phyloP scores from a whole-genome alignment of 169 alveolate genomes.

The Amoebophrya sp. region DNA sequence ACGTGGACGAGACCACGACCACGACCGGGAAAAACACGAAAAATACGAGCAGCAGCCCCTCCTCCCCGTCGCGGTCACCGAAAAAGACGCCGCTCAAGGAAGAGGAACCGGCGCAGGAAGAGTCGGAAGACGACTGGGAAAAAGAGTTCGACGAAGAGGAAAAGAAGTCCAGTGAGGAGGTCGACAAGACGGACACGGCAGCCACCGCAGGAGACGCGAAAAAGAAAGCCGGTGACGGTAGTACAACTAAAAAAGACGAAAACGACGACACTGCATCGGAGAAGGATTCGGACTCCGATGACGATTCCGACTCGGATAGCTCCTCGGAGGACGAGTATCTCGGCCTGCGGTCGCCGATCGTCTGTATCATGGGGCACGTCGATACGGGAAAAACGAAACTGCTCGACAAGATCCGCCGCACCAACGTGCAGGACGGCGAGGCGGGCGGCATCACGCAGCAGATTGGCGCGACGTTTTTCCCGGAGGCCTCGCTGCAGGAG shows the following conservation, averaged over 20 bases:
- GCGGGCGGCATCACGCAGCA: constrained; percentile 99
- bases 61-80: neutral
- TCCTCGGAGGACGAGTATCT: neutral
- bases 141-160: neutral
- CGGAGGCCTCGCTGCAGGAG: constrained; percentile 82
- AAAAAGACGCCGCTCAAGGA: neutral
- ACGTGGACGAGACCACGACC: neutral
- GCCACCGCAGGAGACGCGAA: neutral
- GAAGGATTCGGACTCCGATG: neutral
- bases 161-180: neutral
- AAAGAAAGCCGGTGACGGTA: neutral
- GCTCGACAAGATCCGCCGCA: constrained; percentile 93
- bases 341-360: constrained; percentile 88
- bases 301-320: neutral
- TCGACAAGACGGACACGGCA: neutral
- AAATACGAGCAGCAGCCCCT: neutral
- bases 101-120: neutral
- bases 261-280: neutral
- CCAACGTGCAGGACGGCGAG: constrained; percentile 98
- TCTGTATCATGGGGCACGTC: constrained; percentile 98
- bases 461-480: constrained; percentile 99
- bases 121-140: neutral
- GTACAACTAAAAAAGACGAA: neutral
- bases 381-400: constrained; percentile 99
- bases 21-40: neutral